phyloP scores from a whole-genome alignment of 306 rosid genomes.

The Argentina anserina region DNA sequence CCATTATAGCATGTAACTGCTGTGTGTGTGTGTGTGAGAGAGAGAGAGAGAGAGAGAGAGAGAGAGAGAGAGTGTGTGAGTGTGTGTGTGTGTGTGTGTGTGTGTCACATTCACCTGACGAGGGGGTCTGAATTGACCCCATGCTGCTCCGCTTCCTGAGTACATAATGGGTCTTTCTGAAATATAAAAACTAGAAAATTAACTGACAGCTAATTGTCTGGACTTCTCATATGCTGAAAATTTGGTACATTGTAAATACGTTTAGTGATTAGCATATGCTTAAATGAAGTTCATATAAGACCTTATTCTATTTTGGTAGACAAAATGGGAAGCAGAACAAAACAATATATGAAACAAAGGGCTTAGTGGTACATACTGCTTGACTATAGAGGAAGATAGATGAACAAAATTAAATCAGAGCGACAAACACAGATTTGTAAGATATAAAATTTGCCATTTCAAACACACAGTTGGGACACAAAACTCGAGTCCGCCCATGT shows the following conservation, averaged over 20 bases:
- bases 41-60: neutral
- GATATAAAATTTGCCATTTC: neutral
- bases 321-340: neutral
- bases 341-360: neutral
- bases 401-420: neutral
- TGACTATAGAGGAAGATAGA: neutral
- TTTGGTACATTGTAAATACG: neutral
- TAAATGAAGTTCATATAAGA: neutral
- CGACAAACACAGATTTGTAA: neutral
- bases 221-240: neutral
- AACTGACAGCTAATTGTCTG: neutral
- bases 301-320: neutral
- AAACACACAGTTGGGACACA: neutral
- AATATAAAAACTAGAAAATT: conserved; percentile 13
- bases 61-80: neutral
- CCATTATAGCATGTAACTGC: neutral
- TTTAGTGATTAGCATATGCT: neutral
- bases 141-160: conserved; percentile 50
- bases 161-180: conserved; percentile 68
- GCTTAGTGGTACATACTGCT: neutral
- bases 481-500: neutral
- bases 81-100: too few relatives aligned
- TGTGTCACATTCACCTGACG: conserved; percentile 58
- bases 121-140: conserved; percentile 58
- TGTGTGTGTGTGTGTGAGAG: too few relatives aligned